Evolutionary conservation across 2,329 filamentous ascomycete genomes (phyloP), one percentile per base, ranked within the genome.

Genomic region (Penicillium nordicum): DNA sequence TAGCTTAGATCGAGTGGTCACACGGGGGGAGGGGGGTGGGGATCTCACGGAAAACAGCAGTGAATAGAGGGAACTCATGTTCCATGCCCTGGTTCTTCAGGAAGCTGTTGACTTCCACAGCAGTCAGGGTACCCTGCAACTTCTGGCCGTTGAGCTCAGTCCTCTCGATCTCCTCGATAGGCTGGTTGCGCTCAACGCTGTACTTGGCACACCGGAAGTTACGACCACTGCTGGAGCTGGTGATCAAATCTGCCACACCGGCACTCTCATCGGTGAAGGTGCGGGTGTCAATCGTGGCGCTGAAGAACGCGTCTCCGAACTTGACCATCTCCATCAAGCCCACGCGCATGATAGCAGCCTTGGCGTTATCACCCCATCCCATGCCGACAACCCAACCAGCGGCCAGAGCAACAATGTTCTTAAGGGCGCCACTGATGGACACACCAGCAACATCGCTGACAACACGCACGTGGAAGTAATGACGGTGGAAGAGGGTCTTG

Each of bases 191-290:
- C 78, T 92, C 84, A 32, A 96, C 85, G 27, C 90, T 87, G 80
- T 92, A 86, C 81, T 89, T 95, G 48, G 94, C 93, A 74, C 93
- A 97, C 55, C 90, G 87, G 80, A 94, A 96, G 78, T 99, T 99
- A 59, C 94, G 85, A 12, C 94, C 94, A 60, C 92, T 91, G 50
- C 87, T 90, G 77, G 92, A 97, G 54, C 88, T 94, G 1, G 94
- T 97, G 71, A 99, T 96, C 63, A 99, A 79, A 76, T 99, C 94
- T 29, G 94, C 94, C 38, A 97, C 92, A 64, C 94, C 94, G 25
- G 91, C 92, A 66, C 90, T 95, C 73, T 97, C 91, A 72, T 97
- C 92, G n/a, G 93, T 97, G 73, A 99, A 97, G 0, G 94, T 99
- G 55, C 84, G 85, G 10, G 88, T 84, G 62, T 88, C 84, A 27